Conservation (phyloP, 176 grass and related monocot genomes). For the Zoysia pacifica region DNA sequence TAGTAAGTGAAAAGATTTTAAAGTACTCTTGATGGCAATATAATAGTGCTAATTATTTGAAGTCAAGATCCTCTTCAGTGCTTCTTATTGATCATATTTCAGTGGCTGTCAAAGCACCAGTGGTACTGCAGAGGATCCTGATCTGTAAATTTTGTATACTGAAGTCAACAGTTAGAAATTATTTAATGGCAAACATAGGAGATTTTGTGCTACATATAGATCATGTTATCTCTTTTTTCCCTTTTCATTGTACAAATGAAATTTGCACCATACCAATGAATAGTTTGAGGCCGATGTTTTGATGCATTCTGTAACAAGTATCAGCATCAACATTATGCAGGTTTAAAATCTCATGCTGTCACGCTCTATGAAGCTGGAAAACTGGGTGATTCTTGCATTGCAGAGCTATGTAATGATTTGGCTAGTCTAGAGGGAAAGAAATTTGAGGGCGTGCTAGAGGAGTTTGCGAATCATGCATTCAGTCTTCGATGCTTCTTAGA, state of each 20-base stretch:
- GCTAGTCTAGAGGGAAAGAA: slow-evolving; percentile 92
- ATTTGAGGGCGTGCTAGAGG: slow-evolving; percentile 94
- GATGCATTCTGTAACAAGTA: slow-evolving; percentile 11
- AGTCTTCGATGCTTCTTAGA: slow-evolving; percentile 86
- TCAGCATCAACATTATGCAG: slow-evolving; percentile 54
- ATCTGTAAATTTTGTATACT: background rate
- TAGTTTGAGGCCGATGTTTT: slow-evolving; percentile 23
- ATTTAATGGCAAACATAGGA: background rate
- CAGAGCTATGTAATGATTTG: slow-evolving; percentile 82
- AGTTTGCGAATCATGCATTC: slow-evolving; percentile 96
- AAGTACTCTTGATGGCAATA: background rate
- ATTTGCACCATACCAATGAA: slow-evolving; percentile 1
- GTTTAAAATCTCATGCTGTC: slow-evolving; percentile 97
- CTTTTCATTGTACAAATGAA: slow-evolving; percentile 8
- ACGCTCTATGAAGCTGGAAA: slow-evolving; percentile 99
- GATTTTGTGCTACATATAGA: slow-evolving; percentile 2
- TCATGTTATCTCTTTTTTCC: slow-evolving; percentile 31
- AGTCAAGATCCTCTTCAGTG: no score
- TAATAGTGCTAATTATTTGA: background rate
- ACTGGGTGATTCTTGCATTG: slow-evolving; percentile 87
- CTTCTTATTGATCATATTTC: no score
- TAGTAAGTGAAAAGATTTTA: background rate
- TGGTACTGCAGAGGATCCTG: no score
- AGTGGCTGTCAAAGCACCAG: no score
- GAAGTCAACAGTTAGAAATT: background rate